Percentiles rank a stretch among this genome's conserved stretches.
Conservation (phyloP, 75 land plant species). For the Cunninghamia lanceolata region DNA sequence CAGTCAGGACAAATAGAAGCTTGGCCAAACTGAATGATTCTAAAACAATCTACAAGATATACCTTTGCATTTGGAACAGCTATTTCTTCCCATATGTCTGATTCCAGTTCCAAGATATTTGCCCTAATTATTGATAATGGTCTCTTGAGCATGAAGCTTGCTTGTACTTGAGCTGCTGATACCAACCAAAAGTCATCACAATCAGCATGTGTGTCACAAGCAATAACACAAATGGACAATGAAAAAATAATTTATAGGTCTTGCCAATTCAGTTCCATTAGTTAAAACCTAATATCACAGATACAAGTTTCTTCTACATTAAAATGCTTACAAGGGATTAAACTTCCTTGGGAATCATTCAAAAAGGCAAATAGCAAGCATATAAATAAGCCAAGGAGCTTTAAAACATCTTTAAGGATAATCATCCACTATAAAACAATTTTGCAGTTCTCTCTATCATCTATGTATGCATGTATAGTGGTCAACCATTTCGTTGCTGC, state of each 20-base stretch:
- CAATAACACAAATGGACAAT: neutral
- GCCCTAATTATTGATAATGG: constrained; percentile 33
- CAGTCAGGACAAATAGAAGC: neutral
- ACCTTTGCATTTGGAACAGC: constrained; percentile 38
- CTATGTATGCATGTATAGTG: neutral
- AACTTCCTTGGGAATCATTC: neutral
- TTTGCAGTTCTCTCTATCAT: neutral
- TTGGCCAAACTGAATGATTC: neutral
- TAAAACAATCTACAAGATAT: constrained; percentile 3
- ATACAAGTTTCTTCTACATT: neutral
- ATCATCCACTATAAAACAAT: neutral
- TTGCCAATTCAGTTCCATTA: neutral
- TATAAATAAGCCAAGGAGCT: neutral
- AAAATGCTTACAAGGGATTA: neutral
- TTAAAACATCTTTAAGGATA: neutral
- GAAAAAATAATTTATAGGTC: neutral
- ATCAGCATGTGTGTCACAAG: neutral
- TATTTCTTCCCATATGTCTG: constrained; percentile 52
- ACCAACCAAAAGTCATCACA: constrained; percentile 4
- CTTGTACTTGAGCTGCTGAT: constrained; percentile 52
- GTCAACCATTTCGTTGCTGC: neutral
- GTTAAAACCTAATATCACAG: neutral
- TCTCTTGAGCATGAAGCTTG: constrained; percentile 50
- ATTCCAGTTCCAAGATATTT: constrained; percentile 35
- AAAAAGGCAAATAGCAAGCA: neutral